phyloP scores from a whole-genome alignment of 164 flowering plant species.

The Annona cherimola region DNA sequence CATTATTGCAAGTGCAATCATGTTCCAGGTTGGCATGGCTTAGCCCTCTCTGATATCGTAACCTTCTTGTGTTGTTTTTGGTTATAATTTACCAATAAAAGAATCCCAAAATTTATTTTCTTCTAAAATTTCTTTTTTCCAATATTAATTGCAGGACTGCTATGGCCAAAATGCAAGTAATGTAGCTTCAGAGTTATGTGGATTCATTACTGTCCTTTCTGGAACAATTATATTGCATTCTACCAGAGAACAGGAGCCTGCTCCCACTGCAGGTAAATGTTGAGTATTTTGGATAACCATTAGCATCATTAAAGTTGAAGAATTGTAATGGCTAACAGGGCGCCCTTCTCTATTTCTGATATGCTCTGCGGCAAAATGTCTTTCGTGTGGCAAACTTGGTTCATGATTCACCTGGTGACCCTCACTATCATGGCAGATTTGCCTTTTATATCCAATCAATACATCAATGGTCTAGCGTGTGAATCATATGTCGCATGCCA shows the following conservation, averaged over 20 bases:
- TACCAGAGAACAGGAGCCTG: constrained; percentile 62
- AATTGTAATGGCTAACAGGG: not conserved
- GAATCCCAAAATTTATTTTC: not conserved
- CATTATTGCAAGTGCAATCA: constrained; percentile 74
- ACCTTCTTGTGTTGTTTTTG: not conserved
- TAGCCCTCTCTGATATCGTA: not conserved
- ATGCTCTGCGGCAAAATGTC: not conserved
- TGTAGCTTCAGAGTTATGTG: constrained; percentile 85
- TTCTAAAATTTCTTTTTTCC: not conserved
- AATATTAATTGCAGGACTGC: constrained; percentile 55
- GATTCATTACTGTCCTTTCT: constrained; percentile 74
- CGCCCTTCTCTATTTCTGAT: not conserved
- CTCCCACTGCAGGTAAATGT: constrained; percentile 43
- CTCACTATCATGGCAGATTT: no score
- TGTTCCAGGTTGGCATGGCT: constrained; percentile 64
- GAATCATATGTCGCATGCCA: not conserved
- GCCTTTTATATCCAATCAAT: no score
- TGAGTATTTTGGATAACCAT: not conserved
- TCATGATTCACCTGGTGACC: not conserved
- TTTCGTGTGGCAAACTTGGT: not conserved
- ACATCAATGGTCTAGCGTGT: not conserved
- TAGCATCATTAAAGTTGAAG: not conserved
- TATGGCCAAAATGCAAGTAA: constrained; percentile 71
- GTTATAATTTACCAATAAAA: not conserved
- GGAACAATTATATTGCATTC: constrained; percentile 83